Evolutionary conservation across 345 rosid species (phyloP).

Genomic region (Microcos paniculata): DNA sequence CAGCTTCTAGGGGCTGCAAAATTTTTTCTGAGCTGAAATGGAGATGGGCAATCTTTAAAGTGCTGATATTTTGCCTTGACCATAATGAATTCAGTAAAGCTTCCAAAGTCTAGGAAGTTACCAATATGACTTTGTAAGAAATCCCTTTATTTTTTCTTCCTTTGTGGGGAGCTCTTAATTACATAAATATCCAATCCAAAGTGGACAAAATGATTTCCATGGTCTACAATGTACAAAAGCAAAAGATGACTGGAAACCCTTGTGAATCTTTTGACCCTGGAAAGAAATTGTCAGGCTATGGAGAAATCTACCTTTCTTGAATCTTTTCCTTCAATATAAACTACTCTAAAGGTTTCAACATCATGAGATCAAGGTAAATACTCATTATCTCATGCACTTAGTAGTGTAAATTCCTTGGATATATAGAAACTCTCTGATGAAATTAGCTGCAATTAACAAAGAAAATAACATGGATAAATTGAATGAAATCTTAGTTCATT

Average conservation of each 20-base stretch:
- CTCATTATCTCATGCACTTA: too few relatives aligned
- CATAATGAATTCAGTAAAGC: conserved; percentile 21
- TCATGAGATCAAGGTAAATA: neutral
- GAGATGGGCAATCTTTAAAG: neutral
- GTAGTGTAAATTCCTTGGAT: too few relatives aligned
- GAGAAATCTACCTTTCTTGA: neutral
- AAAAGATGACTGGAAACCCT: conserved; percentile 14
- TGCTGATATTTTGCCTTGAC: conserved; percentile 9
- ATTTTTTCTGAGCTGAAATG: neutral
- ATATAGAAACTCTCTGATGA: too few relatives aligned
- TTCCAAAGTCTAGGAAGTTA: neutral
- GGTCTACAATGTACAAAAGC: conserved; percentile 33
- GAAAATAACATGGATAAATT: neutral
- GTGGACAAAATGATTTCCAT: conserved; percentile 27
- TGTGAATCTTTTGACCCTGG: conserved; percentile 21
- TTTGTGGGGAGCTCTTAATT: conserved; percentile 7
- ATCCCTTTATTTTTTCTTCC: neutral
- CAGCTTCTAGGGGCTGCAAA: neutral
- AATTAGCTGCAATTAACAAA: too few relatives aligned
- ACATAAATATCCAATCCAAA: conserved; percentile 20
- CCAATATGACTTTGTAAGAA: neutral
- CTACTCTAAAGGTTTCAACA: neutral
- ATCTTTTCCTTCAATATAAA: neutral
- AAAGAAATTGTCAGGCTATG: neutral
- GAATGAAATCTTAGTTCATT: neutral